These are phyloP conservation scores for Pseudogymnoascus sp. DNA, from an alignment of 2,329 filamentous ascomycete genomes.

Conservation along the genomic window DNA sequence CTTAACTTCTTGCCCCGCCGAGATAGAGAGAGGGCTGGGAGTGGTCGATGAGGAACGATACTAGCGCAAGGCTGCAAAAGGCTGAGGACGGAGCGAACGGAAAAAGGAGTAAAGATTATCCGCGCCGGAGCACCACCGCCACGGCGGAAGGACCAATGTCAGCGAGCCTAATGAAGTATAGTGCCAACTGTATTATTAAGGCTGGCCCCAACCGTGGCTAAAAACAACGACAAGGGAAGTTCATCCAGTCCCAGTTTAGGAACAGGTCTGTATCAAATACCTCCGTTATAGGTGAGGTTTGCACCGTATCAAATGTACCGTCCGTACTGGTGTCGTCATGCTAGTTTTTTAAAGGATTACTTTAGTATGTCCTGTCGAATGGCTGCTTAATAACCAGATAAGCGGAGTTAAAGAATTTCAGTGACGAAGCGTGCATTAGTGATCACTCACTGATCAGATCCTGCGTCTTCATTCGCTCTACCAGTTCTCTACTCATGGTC, in stretches of 20 bases:
- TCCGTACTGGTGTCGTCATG: neutral
- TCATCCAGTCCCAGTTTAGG: neutral
- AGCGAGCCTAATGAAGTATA: neutral
- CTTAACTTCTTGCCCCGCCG: neutral
- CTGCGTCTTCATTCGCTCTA: neutral
- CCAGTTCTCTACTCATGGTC: neutral
- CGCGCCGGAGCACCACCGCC: neutral
- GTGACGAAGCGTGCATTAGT: neutral
- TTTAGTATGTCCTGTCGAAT: neutral
- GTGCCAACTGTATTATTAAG: neutral
- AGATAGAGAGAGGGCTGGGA: neutral
- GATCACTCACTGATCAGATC: neutral
- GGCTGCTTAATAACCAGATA: neutral
- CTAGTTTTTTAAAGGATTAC: neutral
- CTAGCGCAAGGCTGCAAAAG: slow-evolving; percentile 6
- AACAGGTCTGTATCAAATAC: neutral
- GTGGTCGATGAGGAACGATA: neutral
- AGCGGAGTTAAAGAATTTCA: neutral
- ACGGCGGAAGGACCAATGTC: neutral
- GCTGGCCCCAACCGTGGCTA: neutral
- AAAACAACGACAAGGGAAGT: neutral
- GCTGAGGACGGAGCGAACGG: neutral
- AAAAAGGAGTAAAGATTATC: neutral
- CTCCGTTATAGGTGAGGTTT: neutral
- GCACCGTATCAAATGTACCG: neutral